These are phyloP conservation scores for Tripidium arundinaceum DNA, from an alignment of 202 grass and related monocot species.

Conservation along the genomic window DNA sequence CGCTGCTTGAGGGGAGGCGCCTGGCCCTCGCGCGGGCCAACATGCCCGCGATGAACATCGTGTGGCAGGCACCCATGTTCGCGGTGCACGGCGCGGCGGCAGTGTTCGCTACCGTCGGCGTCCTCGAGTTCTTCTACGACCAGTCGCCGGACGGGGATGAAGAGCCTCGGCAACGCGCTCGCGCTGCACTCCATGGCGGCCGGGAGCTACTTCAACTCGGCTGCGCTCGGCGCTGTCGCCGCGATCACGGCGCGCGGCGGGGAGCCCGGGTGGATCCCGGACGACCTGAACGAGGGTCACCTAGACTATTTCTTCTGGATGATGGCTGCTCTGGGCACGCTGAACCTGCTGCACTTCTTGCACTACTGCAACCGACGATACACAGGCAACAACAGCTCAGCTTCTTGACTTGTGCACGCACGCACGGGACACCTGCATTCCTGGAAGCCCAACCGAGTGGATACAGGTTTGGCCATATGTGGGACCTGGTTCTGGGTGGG, in stretches of 20 bases:
- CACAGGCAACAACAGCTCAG: too few relatives aligned
- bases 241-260: constrained; percentile 21
- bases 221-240: constrained; percentile 11
- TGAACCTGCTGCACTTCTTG: constrained; percentile 46
- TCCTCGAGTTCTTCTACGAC: background rate
- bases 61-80: constrained; percentile 40
- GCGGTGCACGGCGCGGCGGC: constrained; percentile 7
- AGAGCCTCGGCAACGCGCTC: constrained; percentile 25
- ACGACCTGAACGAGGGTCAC: constrained; percentile 55
- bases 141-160: constrained; percentile 34
- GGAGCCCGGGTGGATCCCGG: constrained; percentile 40
- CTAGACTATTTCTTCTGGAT: constrained; percentile 63
- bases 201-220: constrained; percentile 39
- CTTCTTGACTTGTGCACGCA: too few relatives aligned
- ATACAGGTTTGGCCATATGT: too few relatives aligned
- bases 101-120: constrained; percentile 31
- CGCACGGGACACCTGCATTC: too few relatives aligned
- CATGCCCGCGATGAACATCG: constrained; percentile 11
- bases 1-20: constrained; percentile 27
- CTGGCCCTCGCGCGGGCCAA: background rate
- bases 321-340: constrained; percentile 23
- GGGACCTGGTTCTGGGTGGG: too few relatives aligned
- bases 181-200: background rate
- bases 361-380: background rate
- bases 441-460: too few relatives aligned